Base-by-base conservation (phyloP, 768 basidiomycete species). In the Boletus eberwhitei region DNA sequence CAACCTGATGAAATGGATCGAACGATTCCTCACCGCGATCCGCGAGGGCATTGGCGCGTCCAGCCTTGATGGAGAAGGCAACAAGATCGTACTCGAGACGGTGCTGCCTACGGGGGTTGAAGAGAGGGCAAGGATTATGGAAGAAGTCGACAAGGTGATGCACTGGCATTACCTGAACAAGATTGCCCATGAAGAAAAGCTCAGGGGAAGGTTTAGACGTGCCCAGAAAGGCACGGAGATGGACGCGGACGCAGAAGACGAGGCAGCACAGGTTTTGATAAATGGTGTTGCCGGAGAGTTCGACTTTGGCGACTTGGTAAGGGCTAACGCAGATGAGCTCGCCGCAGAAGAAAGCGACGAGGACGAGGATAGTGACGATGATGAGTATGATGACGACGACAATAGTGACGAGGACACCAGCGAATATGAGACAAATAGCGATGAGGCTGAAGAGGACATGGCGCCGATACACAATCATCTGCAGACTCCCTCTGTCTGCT, bases 141-240 rank as follows among this genome's bases (percentile, higher is more conserved):
- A 77, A 40, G 97, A 99, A 67, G 83, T 98, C 5, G 97, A 99
- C 71, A 81, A 82, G 53, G 83, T 98, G 48, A 88, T 93, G 14
- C 75, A 86, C 43, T 95, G 98, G 68, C 96, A 99, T 71, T 97
- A 98, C 74, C 86, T 88, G 68, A 81, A 95, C 55, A 99, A 99
- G 75, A 77, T 98, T 26, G 79, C 90, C 11, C 88, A 97, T 65
- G 97, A 99, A 72, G 88, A 87, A 65, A 95, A 91, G 73, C 77
- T 98, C 44, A 81, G 93, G n/a, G 79, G 87, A 43, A 80, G 94
- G 37, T 94, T 99, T 70, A 83, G 84, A 40, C 81, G 82, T 52
- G 79, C 76, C 19, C 79, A 80, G 55, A 73, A 69, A 22, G 71
- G 71, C 26, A 63, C 69, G 29, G 69, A 73, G 51, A 38, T n/a